Base-by-base conservation (phyloP, 306 rosid genomes). In the Castanea crenata region DNA sequence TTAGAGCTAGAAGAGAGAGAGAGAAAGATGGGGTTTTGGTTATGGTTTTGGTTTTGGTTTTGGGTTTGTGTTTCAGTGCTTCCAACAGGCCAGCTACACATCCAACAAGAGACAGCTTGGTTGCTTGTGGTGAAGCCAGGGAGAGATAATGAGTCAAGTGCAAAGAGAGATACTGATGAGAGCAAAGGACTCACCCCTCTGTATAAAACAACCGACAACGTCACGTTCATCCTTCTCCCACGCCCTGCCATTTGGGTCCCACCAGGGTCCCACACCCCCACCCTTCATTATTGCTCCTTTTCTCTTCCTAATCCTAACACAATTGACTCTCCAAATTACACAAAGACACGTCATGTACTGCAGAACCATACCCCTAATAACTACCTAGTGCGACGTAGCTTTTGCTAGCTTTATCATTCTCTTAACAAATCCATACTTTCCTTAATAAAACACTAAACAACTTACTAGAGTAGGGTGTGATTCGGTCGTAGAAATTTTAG, bases 81-180 rank as follows among this genome's bases (percentile, higher is more conserved):
- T 34, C 68, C 74, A 79, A 64, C 83, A 79, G 69, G 83, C 55
- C 58, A 62, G 78, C 74, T 79, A 49, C 56, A 73, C 71, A 75
- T 78, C 87, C 89, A 88, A 88, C 91, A 88, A 88, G 87, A 83
- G 91, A 88, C 89, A 88, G 89, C 75, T 85, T 85, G 91, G 91
- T 88, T 88, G 87, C 91, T 83, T 88, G 79, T 55, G 85, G 87
- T 85, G 89, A 78, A 85, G 91, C 89, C 76, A 81, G 79, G 51
- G 55, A 61, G 34, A 71, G 86, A 82, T 70, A 73, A 69, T 67
- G 79, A 65, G 72, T 64, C 46, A 58, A 61, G 76, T 20, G 58
- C 29, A 64, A 46, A 69, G 68, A 55, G 35, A 55, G 49, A 71
- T 41, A 49, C 46, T 71, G 69, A 74, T 80, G 82, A 77, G 78